These are phyloP conservation scores for Salix dunnii DNA, from an alignment of 345 rosid genomes.

Conservation along the genomic window DNA sequence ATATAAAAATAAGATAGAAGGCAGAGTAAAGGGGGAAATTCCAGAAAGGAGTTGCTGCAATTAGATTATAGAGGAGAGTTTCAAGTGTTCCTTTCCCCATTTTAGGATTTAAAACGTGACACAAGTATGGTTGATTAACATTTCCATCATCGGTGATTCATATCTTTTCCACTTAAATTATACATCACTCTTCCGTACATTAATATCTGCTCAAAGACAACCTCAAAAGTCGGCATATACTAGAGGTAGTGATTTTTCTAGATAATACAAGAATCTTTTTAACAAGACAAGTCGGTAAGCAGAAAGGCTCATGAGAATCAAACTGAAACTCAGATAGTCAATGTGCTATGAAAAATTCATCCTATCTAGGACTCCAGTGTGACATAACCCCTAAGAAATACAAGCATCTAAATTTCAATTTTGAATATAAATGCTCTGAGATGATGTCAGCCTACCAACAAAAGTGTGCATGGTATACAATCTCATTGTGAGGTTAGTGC, in stretches of 20 bases:
- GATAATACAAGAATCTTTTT: neutral
- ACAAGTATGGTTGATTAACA: neutral
- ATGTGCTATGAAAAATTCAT: neutral
- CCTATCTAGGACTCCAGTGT: neutral
- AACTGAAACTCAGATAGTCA: slow-evolving; percentile 1
- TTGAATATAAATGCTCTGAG: neutral
- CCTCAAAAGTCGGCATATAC: neutral
- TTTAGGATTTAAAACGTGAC: neutral
- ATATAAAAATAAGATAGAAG: neutral
- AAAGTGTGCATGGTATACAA: neutral
- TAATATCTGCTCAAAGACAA: neutral
- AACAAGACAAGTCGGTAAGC: neutral
- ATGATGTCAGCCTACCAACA: neutral
- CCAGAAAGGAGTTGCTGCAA: neutral
- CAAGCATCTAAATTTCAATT: neutral
- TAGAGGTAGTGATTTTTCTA: neutral
- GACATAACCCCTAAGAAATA: neutral
- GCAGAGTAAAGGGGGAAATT: neutral
- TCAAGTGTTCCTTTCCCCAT: neutral
- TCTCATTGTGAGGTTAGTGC: neutral
- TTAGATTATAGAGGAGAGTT: neutral
- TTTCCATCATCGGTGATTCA: neutral
- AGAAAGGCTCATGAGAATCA: neutral
- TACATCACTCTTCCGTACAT: neutral
- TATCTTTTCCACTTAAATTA: neutral